Evolutionary conservation across 73 alveolate species (phyloP).

Genomic region (Paramecium tetraurelia): DNA sequence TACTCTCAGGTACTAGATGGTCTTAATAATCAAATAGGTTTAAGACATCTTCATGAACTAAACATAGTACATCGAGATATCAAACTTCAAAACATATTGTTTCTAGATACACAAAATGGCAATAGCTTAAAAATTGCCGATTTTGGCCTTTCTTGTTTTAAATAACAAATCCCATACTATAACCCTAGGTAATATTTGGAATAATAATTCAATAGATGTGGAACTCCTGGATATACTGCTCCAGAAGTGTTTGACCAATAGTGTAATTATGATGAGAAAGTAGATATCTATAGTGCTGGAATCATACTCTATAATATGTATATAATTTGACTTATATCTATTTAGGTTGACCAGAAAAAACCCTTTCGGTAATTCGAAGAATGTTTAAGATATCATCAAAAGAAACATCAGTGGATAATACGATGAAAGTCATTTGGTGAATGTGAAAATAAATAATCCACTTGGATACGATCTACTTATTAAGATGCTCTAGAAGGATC

Average conservation of each 20-base stretch:
- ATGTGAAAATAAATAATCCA: background rate
- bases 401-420: background rate
- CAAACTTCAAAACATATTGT: background rate
- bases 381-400: background rate
- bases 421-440: background rate
- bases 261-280: constrained; percentile 35
- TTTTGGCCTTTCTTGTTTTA: constrained; percentile 8
- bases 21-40: background rate
- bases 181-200: background rate
- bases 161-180: background rate
- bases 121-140: background rate
- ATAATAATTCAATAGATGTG: constrained; percentile 55
- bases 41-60: background rate
- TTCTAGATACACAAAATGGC: background rate
- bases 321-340: background rate
- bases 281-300: constrained; percentile 59
- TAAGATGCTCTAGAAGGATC: background rate
- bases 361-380: background rate
- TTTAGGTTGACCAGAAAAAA: background rate
- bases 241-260: constrained; percentile 65
- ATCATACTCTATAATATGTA: constrained; percentile 45
- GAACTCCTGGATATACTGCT: constrained; percentile 77
- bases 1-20: background rate
- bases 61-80: constrained; percentile 19
- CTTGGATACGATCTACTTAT: background rate